Base-by-base conservation (phyloP, 805 yeast species). In the Candida rishiriensis region DNA sequence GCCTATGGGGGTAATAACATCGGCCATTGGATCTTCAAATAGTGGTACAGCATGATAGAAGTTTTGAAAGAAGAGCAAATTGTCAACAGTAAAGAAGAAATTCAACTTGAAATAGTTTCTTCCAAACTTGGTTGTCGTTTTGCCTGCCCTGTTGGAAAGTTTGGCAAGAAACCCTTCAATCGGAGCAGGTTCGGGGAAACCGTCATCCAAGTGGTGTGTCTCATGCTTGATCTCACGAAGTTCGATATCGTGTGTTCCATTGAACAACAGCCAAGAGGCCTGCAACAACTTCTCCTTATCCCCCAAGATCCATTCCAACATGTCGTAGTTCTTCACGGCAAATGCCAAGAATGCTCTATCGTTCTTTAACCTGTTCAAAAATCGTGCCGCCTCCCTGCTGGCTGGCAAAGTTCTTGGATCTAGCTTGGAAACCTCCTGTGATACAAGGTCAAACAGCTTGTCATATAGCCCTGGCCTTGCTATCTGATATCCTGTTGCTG, bases 91-190 rank as follows among this genome's bases (percentile, higher is more conserved):
- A 54, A 69, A 79, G 49, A 85, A 76, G 61, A 89, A 90, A 47
- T 73, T 73, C 36, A 82, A 63, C 43, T 75, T 78, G 51, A 72
- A 73, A 43, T 76, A 73, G 30, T 74, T 63, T 46, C 56, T 63
- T 0, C 66, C 64, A 11, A 64, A 41, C 5, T 33, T 35, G 1
- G 63, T 45, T 16, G 40, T 46, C 15, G 42, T n/a, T 21, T 52
- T 57, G 0, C 88, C 88, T 6, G 61, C 57, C 45, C 75, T 69
- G 36, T 78, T 71, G 0, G 82, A 72, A 29, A 83, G 58, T 40
- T 82, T 71, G 3, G 77, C 66, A 16, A 90, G 60, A 58, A 85
- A 89, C 0, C 98, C 98, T 64, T 91, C 98, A 10, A 88, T 61
- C 0, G 96, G 82, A 0, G 65, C 41, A 0, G 97, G 97, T 56